Base-by-base conservation (phyloP, 2,329 filamentous ascomycete species). In the Fusarium sterilihyphosum region DNA sequence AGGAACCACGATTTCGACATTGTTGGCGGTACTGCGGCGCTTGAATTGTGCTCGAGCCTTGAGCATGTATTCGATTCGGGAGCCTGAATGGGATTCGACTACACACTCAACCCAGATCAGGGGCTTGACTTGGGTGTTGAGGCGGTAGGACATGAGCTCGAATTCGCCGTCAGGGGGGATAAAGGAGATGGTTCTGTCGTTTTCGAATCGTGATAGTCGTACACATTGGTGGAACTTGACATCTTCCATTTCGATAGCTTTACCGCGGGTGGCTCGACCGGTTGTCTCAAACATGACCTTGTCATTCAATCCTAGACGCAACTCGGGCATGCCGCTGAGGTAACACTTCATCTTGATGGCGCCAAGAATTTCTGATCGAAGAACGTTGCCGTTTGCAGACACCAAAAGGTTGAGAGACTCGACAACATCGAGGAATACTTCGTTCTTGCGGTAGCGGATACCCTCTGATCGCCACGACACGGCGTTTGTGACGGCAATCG, bases 261-360 rank as follows among this genome's bases (percentile, higher is more conserved):
- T 99, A 70, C 96, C 96, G 79, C 96, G 88, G 46, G 96, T 98
- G 22, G 96, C 94, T 71, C 96, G 90, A 35, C 96, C 96, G 1
- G 96, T 99, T 8, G 95, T 97, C 85, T 99, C 96, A 81, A 99
- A 99, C 96, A 99, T 99, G 83, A 94, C 96, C 85, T 99, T 99
- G 87, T 99, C 96, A 86, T 99, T 99, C 81, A 99, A 86, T 9
- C 96, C 96, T 58, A 99, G 85, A 35, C 96, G 92, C 80, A 99
- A 85, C 85, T 99, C 96, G 17, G 96, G 96, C 96, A 99, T 99
- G 67, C 96, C 96, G 53, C 94, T 98, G 22, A 99, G 88, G 82
- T 99, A 99, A 85, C 96, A 99, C 86, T 99, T 99, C 96, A 99
- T 98, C 87, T 99, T 99, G 83, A 99, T 92, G 49, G 96, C 95